A percentile compares a stretch with the other conserved stretches of the same genome.
These are phyloP conservation scores for Botryotinia convoluta DNA, from an alignment of 2,329 filamentous ascomycete species.

Conservation along the genomic window DNA sequence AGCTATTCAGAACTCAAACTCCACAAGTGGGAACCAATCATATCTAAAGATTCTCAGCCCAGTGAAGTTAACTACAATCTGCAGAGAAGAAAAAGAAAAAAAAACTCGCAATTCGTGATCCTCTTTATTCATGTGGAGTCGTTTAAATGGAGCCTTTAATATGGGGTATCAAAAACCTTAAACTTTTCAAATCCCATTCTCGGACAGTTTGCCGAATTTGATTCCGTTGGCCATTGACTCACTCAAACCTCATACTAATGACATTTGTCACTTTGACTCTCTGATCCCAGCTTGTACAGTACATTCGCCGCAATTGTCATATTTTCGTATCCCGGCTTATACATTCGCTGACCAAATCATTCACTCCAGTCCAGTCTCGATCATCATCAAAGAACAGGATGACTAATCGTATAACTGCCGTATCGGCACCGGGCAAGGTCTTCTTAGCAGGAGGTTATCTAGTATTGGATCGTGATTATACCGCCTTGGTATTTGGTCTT, in stretches of 20 bases:
- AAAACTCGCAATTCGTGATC: neutral
- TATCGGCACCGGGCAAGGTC: constrained; percentile 95
- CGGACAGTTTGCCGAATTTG: neutral
- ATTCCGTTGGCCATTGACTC: neutral
- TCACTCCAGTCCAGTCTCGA: neutral
- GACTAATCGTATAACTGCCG: constrained; percentile 38
- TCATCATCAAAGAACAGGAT: neutral
- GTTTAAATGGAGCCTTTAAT: neutral
- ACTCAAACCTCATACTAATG: neutral
- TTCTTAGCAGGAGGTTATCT: constrained; percentile 93
- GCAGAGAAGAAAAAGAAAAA: constrained; percentile 1
- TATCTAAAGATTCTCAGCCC: neutral
- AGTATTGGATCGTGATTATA: constrained; percentile 84
- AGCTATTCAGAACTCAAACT: neutral
- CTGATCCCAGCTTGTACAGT: neutral
- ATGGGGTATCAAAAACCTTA: neutral
- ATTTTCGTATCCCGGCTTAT: neutral
- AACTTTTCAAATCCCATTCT: neutral
- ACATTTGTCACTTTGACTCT: neutral
- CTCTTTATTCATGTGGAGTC: neutral
- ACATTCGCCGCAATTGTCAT: neutral
- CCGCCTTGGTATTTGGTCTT: constrained; percentile 68
- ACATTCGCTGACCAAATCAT: neutral
- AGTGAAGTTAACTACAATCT: neutral
- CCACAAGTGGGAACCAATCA: neutral